Conservation (phyloP, 805 yeast species). For the Wickerhamiella hasegawae region DNA sequence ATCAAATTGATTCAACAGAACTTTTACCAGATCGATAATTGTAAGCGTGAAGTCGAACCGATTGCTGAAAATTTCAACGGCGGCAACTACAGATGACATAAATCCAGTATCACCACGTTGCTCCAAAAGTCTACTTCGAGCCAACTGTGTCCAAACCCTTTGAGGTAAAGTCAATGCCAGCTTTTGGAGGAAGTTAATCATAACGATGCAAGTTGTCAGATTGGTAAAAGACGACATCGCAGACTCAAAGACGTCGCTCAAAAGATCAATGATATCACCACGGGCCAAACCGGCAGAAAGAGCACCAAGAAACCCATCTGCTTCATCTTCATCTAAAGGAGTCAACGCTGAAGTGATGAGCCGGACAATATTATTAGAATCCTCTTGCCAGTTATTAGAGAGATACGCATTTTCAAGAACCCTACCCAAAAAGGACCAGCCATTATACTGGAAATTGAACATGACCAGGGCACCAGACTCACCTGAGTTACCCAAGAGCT, state of each 20-base stretch:
- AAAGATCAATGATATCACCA: conserved; percentile 44
- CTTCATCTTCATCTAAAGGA: conserved; percentile 25
- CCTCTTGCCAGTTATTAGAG: conserved; percentile 19
- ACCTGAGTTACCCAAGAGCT: conserved; percentile 22
- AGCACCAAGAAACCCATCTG: conserved; percentile 26
- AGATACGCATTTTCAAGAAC: conserved; percentile 43
- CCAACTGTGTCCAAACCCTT: conserved; percentile 66
- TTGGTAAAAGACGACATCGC: conserved; percentile 39
- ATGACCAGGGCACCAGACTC: conserved; percentile 39
- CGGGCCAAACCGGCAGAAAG: conserved; percentile 31
- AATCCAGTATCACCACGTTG: conserved; percentile 49
- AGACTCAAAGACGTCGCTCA: conserved; percentile 53
- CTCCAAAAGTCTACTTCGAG: conserved; percentile 49
- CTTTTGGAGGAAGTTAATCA: conserved; percentile 35
- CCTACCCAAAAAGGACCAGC: conserved; percentile 79
- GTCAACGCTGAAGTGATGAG: conserved; percentile 35
- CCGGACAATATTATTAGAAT: conserved; percentile 34
- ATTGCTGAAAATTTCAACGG: conserved; percentile 57
- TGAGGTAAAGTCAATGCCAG: conserved; percentile 36
- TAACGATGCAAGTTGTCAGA: conserved; percentile 28
- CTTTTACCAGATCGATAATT: conserved; percentile 37
- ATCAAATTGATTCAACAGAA: conserved; percentile 30
- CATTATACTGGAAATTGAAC: conserved; percentile 60
- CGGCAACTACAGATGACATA: conserved; percentile 44
- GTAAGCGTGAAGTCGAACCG: conserved; percentile 48